Conservation (phyloP, 495 filamentous ascomycete genomes). For the Lasiosphaeris hirsuta region DNA sequence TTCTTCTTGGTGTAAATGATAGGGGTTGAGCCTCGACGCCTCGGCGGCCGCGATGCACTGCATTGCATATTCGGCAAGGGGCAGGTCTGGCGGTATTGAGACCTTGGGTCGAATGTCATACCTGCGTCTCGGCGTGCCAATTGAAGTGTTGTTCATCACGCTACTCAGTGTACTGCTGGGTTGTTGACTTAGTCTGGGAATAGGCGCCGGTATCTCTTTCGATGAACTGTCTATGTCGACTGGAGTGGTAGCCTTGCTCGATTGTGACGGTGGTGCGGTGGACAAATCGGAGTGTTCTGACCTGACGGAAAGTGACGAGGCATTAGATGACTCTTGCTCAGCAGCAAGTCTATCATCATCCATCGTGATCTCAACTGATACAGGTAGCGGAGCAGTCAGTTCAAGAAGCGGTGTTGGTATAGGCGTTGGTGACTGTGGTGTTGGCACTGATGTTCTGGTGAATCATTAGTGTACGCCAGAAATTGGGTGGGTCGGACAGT, state of each 20-base stretch:
- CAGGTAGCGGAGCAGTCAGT: not conserved
- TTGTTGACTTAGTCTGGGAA: slow-evolving; percentile 5
- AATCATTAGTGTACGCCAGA: too few species aligned
- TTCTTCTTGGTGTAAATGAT: slow-evolving; percentile 81
- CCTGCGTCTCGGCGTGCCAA: slow-evolving; percentile 27
- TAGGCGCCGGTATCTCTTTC: slow-evolving; percentile 24
- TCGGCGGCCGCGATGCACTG: slow-evolving; percentile 87
- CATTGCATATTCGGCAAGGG: slow-evolving; percentile 71
- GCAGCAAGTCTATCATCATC: not conserved
- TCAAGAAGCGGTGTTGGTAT: too few species aligned
- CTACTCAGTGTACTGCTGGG: not conserved
- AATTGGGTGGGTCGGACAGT: too few species aligned
- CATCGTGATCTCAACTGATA: not conserved
- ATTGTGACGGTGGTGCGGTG: slow-evolving; percentile 42
- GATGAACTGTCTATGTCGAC: slow-evolving; percentile 40
- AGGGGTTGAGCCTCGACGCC: slow-evolving; percentile 85
- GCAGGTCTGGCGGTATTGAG: slow-evolving; percentile 74
- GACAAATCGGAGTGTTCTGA: slow-evolving; percentile 41
- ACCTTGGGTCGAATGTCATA: slow-evolving; percentile 65
- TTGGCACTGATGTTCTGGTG: too few species aligned
- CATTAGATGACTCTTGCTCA: slow-evolving; percentile 1
- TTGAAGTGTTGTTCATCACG: too few species aligned
- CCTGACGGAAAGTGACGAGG: slow-evolving; percentile 19
- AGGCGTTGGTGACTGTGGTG: too few species aligned
- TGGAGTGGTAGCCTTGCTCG: slow-evolving; percentile 57